Evolutionary conservation across 176 grass and related monocot species (phyloP), one percentile per base, ranked within the genome.

Genomic region (maize (Zea mays)): DNA sequence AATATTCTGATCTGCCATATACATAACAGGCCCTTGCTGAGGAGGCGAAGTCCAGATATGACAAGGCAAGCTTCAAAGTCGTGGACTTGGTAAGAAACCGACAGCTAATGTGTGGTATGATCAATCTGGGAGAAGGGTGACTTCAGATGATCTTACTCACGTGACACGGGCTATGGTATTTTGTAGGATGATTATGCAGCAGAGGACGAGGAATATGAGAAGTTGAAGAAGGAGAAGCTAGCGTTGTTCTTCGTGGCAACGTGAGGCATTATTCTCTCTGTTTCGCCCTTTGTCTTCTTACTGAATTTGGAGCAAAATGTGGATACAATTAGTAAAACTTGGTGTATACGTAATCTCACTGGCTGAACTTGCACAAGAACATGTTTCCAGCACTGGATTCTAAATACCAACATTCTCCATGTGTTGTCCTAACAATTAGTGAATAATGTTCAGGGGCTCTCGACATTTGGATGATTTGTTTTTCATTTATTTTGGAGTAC

Each of bases 161-260:
- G 72, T 69, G 20, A 15, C 41, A 49, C 57, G 36, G 13, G 66
- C 6, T 50, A 14, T 76, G 63, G 36, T 48, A 82, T 1, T 83
- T 72, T 83, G 20, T 91, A 97, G 94, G 91, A 97, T 72, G 85
- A 97, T 35, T 97, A 92, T 60, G 94, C 91, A 3, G 76, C 76
- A 8, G 91, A 97, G 55, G 94, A 97, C 76, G 94, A 91, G 76
- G 94, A 93, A 62, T 97, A 90, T 5, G 89, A 83, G 67, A 93
- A 88, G 47, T 34, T 97, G 63, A 97, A 90, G 76, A 88, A 93
- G 73, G 94, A 97, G 72, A 87, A 72, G 60, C 55, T 97, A 40
- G 84, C 81, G 0, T 72, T 97, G 69, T 97, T 97, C 66, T 97
- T 93, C 21, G 62, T 97, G 56, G 94, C 94, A 8, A 97, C 94